A percentile compares a stretch with the other conserved stretches of the same genome.
phyloP scores from a whole-genome alignment of 805 yeast species.

The Barnettozyma sucrosica region DNA sequence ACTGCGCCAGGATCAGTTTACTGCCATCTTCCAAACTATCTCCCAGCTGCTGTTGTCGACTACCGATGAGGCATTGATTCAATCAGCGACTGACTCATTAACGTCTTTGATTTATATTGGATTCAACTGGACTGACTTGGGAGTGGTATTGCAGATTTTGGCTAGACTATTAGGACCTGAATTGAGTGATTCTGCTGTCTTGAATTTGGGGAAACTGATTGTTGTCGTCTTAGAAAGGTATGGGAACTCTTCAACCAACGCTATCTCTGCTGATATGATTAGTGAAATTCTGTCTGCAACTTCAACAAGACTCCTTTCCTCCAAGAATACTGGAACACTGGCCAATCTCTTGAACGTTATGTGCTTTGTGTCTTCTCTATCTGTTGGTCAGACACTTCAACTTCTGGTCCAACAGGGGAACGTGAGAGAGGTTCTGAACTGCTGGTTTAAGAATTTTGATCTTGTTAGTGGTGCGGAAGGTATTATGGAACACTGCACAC shows the following conservation, averaged over 20 bases:
- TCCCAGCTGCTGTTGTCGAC: slow-evolving; percentile 31
- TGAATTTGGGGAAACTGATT: slow-evolving; percentile 65
- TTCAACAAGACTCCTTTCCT: slow-evolving; percentile 55
- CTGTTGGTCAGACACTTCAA: slow-evolving; percentile 58
- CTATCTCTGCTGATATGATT: slow-evolving; percentile 21
- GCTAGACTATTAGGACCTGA: slow-evolving; percentile 66
- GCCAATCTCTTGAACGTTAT: slow-evolving; percentile 75
- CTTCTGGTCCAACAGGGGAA: slow-evolving; percentile 46
- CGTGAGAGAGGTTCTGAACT: slow-evolving; percentile 47
- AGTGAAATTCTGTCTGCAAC: slow-evolving; percentile 68
- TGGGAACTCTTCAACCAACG: slow-evolving; percentile 2
- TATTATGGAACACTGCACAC: slow-evolving; percentile 60
- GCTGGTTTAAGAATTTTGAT: slow-evolving; percentile 83
- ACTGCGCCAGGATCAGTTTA: slow-evolving; percentile 20
- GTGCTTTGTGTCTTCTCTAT: slow-evolving; percentile 58
- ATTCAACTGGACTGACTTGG: slow-evolving; percentile 13
- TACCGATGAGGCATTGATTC: slow-evolving; percentile 43
- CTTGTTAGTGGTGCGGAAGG: slow-evolving; percentile 67
- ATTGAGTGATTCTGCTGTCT: slow-evolving; percentile 74
- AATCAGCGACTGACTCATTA: not conserved
- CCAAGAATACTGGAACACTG: slow-evolving; percentile 65
- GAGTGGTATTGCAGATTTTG: slow-evolving; percentile 51
- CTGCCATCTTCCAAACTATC: slow-evolving; percentile 38
- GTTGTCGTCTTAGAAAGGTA: slow-evolving; percentile 52
- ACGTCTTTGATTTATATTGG: not conserved